A percentile compares a stretch with the other conserved stretches of the same genome.
Conservation (phyloP, 495 filamentous ascomycete species). For the Penicillium daleae region DNA sequence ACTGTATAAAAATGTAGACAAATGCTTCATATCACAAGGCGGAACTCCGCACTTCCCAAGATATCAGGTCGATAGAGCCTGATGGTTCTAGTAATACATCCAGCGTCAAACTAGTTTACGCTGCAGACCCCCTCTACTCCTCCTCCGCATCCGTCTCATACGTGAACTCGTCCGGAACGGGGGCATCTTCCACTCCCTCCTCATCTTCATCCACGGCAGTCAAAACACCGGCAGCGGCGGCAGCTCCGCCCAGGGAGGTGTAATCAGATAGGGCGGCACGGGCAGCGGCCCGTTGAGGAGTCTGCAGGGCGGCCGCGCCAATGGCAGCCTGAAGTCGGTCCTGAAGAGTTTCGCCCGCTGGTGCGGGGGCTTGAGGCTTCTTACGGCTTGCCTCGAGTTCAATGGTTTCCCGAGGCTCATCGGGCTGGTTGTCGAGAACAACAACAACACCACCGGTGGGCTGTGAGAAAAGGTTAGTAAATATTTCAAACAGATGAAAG, state of each 20-base stretch:
- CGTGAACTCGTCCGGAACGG: conserved; percentile 78
- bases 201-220: conserved; percentile 86
- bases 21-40: conserved; percentile 27
- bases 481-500: not conserved
- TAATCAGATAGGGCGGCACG: conserved; percentile 28
- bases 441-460: conserved; percentile 94
- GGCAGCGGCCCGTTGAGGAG: conserved; percentile 45
- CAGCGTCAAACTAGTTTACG: conserved; percentile 29
- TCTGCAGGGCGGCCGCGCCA: conserved; percentile 40
- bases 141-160: conserved; percentile 79
- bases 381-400: conserved; percentile 83
- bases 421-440: conserved; percentile 80
- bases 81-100: conserved; percentile 55
- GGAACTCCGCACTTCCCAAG: conserved; percentile 20
- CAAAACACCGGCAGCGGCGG: conserved; percentile 77
- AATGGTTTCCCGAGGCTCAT: conserved; percentile 75
- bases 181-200: conserved; percentile 79
- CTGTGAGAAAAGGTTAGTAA: conserved; percentile 56
- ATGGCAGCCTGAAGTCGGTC: conserved; percentile 49
- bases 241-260: conserved; percentile 55
- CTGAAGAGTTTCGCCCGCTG: conserved; percentile 48
- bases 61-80: conserved; percentile 36
- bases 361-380: conserved; percentile 65
- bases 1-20: not conserved
- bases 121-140: conserved; percentile 43